These are phyloP conservation scores for Microdochium bolleyi DNA, from an alignment of 2,329 filamentous ascomycete species.

Conservation along the genomic window DNA sequence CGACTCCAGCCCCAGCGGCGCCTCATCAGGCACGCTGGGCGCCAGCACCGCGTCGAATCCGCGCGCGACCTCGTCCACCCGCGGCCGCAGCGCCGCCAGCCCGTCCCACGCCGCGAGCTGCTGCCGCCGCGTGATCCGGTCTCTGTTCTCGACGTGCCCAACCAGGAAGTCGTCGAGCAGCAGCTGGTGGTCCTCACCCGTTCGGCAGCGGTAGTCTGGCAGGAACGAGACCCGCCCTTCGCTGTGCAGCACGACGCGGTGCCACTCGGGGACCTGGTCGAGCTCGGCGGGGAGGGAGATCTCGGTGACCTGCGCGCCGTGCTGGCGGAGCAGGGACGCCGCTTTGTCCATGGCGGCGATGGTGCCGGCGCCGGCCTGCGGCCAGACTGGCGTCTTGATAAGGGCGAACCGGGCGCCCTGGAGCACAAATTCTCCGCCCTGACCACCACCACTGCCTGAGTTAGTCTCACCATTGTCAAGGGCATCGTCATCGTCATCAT, in stretches of 20 bases:
- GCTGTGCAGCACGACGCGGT: conserved; percentile 36
- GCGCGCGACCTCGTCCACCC: conserved; percentile 42
- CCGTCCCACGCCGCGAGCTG: conserved; percentile 47
- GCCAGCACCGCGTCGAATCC: conserved; percentile 47
- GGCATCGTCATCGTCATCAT: conserved; percentile 32
- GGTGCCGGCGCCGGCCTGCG: conserved; percentile 34
- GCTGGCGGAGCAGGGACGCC: conserved; percentile 24
- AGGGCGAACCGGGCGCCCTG: conserved; percentile 45
- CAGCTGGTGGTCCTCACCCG: conserved; percentile 36
- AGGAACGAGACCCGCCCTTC: conserved; percentile 48
- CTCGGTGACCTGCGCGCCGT: conserved; percentile 49
- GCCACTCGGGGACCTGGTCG: conserved; percentile 39
- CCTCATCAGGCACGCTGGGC: conserved; percentile 52
- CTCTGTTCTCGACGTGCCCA: conserved; percentile 41
- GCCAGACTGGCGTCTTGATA: conserved; percentile 44
- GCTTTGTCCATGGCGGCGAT: conserved; percentile 31
- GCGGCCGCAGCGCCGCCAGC: conserved; percentile 42
- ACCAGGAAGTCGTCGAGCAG: conserved; percentile 34
- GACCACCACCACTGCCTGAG: too few relatives aligned
- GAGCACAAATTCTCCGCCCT: conserved; percentile 23
- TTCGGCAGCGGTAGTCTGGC: conserved; percentile 42
- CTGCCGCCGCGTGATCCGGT: conserved; percentile 31
- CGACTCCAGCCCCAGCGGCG: conserved; percentile 40
- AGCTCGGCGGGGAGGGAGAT: conserved; percentile 44
- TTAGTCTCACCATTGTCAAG: too few relatives aligned